Evolutionary conservation across 2,329 filamentous ascomycete species (phyloP), one percentile per base, ranked within the genome.

Genomic region (Verticillium isaacii): DNA sequence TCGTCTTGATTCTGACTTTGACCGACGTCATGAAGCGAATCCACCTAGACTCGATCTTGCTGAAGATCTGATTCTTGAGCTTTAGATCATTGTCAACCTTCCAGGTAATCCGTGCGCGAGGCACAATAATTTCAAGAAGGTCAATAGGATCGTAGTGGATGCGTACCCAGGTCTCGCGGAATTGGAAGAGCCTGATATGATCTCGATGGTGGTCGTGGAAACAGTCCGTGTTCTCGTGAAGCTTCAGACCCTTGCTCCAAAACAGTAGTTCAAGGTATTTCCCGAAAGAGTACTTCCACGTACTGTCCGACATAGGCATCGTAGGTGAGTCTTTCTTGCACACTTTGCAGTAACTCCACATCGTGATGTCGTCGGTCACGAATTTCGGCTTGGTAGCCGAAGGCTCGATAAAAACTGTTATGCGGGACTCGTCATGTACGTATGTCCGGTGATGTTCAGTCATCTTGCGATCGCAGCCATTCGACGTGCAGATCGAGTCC

Each of bases 251-350:
- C 52, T 87, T 90, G 70, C 93, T 94, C 93, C 94, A 99, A 74
- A 98, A 98, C 2, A 93, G 93, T 19, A 99, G 81, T 75, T 99
- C 95, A n/a, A 99, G 82, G 70, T 98, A 99, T 75, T 99, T 99
- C 12, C 92, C 95, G 70, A 99, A 96, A 0, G 95, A 99, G 73
- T 99, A 99, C 73, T 96, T 97, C 91, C 93, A 99, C 0, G 93
- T 96, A 69, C 88, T 93, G 61, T 93, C 88, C 1, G 94, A 97
- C 92, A 99, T 97, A 36, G 89, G 88, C 67, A 91, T 90, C 57
- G 93, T 88, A 45, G 92, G 91, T 0, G 94, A 96, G 72, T 98
- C 93, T 67, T 92, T 92, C 59, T 91, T 89, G 74, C 96, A 99
- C 34, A 91, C 83, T 69, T 96, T 95, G 79, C 95, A 99, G 68